Evolutionary conservation across 176 grass and related monocot genomes (phyloP).

Genomic region (Hordeum marinum): DNA sequence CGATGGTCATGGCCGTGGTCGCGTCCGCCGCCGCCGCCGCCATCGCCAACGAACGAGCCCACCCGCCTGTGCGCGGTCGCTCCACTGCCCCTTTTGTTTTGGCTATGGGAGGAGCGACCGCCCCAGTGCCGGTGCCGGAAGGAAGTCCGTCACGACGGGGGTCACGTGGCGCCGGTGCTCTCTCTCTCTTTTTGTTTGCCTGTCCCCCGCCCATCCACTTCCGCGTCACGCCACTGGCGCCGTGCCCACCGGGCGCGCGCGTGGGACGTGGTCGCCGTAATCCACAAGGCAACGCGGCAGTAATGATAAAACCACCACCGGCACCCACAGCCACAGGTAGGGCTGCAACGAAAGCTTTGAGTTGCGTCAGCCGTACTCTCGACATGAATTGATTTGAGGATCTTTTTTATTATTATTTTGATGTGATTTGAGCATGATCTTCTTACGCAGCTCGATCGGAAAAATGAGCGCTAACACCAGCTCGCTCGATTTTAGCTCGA

Average conservation of each 20-base stretch:
- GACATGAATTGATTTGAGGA: no score
- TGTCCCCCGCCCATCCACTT: background rate
- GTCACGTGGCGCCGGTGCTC: slow-evolving; percentile 13
- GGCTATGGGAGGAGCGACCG: background rate
- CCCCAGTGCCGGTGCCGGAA: background rate
- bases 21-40: slow-evolving; percentile 34
- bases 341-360: background rate
- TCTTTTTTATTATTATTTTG: no score
- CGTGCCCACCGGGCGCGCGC: background rate
- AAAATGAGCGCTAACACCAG: no score
- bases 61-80: no score
- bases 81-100: background rate
- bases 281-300: background rate
- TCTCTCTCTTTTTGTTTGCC: background rate
- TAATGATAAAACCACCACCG: background rate
- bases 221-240: background rate
- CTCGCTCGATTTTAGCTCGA: no score
- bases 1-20: slow-evolving; percentile 85
- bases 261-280: background rate
- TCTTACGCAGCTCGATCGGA: no score
- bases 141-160: background rate
- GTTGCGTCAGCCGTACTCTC: no score
- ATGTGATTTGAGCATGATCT: no score
- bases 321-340: no score
- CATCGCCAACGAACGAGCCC: background rate